Conservation (phyloP, 1,284 basidiomycete genomes). For the Ustilago curta region DNA sequence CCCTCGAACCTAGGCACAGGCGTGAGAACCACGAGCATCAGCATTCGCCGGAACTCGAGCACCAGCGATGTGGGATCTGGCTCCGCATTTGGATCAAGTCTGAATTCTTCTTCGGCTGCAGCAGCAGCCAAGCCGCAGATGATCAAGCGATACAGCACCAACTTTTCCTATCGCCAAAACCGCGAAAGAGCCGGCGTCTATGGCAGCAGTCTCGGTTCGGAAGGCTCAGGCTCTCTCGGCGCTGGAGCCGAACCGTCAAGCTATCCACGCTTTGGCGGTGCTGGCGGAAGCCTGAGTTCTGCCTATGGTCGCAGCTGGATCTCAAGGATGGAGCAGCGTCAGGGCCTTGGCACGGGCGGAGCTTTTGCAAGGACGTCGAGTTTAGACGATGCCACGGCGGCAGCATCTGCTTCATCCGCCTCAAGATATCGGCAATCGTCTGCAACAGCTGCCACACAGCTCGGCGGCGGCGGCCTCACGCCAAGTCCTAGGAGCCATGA, state of each 20-base stretch:
- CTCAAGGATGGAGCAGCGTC: slow-evolving; percentile 57
- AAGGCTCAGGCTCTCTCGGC: slow-evolving; percentile 24
- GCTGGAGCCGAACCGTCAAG: slow-evolving; percentile 42
- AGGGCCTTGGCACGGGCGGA: slow-evolving; percentile 37
- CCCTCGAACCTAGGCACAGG: slow-evolving; percentile 40
- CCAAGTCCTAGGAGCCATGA: slow-evolving; percentile 53
- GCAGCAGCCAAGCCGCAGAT: slow-evolving; percentile 49
- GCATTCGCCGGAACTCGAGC: slow-evolving; percentile 45
- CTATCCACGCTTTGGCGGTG: slow-evolving; percentile 36
- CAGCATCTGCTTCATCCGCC: slow-evolving; percentile 25
- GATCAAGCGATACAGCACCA: slow-evolving; percentile 61
- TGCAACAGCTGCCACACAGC: slow-evolving; percentile 4
- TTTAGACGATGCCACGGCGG: slow-evolving; percentile 40
- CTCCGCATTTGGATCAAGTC: slow-evolving; percentile 34
- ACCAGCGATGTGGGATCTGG: slow-evolving; percentile 45
- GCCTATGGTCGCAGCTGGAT: slow-evolving; percentile 55
- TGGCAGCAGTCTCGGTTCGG: slow-evolving; percentile 42
- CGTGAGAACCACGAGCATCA: slow-evolving; percentile 30
- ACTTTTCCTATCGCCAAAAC: slow-evolving; percentile 54
- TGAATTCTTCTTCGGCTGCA: slow-evolving; percentile 15
- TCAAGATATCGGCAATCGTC: slow-evolving; percentile 28
- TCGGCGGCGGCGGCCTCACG: slow-evolving; percentile 22
- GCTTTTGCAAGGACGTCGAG: slow-evolving; percentile 42
- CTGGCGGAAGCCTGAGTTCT: slow-evolving; percentile 41
- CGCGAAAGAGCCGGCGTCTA: slow-evolving; percentile 31